Percentiles rank a stretch among this genome's conserved stretches.
phyloP scores from a whole-genome alignment of 352 stramenopile species.

The Globisporangium iwayamae region DNA sequence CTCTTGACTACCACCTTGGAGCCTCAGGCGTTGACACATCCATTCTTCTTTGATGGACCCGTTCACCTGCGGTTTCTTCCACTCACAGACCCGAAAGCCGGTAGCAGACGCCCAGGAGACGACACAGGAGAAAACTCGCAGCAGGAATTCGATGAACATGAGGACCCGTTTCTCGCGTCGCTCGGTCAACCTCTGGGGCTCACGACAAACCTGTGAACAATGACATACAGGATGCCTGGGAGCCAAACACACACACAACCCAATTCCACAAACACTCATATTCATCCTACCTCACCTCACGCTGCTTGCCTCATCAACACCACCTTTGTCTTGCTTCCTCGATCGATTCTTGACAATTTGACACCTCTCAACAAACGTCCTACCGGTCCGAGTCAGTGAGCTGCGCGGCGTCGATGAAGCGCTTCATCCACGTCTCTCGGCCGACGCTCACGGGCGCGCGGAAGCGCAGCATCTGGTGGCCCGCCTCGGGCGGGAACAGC shows the following conservation, averaged over 20 bases:
- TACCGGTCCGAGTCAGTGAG: constrained; percentile 19
- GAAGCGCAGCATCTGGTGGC: constrained; percentile 65
- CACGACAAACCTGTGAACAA: constrained; percentile 3
- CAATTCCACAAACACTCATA: background rate
- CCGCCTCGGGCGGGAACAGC: constrained; percentile 59
- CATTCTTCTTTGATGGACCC: constrained; percentile 44
- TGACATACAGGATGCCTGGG: background rate
- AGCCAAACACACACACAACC: background rate
- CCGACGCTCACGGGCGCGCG: constrained; percentile 67
- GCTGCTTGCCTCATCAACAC: background rate
- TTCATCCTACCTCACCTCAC: background rate
- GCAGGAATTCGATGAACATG: background rate
- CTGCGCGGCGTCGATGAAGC: constrained; percentile 67
- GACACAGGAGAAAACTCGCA: background rate
- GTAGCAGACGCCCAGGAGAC: background rate
- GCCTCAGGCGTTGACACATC: constrained; percentile 32
- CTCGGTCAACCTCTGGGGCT: constrained; percentile 30
- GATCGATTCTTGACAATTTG: background rate
- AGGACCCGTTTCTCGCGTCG: constrained; percentile 26
- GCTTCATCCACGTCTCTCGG: constrained; percentile 75
- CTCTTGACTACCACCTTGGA: background rate
- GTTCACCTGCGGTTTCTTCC: constrained; percentile 21
- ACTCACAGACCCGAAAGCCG: background rate
- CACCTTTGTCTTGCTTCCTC: background rate
- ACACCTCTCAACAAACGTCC: background rate